A percentile compares a stretch with the other conserved stretches of the same genome.
These are phyloP conservation scores for Fusarium sp. DNA, from an alignment of 2,329 filamentous ascomycete species.

Conservation along the genomic window DNA sequence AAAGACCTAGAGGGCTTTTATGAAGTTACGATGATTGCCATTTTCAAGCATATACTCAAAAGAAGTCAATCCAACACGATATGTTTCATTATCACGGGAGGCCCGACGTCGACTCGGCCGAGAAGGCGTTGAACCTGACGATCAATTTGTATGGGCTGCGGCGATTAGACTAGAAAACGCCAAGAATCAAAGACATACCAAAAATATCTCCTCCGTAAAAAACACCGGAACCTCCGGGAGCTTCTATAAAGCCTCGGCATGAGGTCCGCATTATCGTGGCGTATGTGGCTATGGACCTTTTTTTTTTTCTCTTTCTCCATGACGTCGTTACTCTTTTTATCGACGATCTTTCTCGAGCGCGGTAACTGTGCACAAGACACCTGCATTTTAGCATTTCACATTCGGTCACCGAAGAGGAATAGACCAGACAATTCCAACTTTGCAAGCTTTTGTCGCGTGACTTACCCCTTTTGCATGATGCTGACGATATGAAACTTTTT, in stretches of 20 bases:
- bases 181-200: conserved; percentile 2
- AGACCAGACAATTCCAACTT: conserved; percentile 19
- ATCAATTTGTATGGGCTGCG: conserved; percentile 15
- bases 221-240: conserved; percentile 12
- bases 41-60: too few species aligned
- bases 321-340: conserved; percentile 27
- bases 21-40: background rate
- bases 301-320: background rate
- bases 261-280: conserved; percentile 5
- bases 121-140: conserved; percentile 26
- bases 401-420: conserved; percentile 46
- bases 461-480: conserved; percentile 32
- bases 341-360: conserved; percentile 12
- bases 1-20: conserved; percentile 3
- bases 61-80: background rate
- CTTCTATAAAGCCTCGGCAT: conserved; percentile 21
- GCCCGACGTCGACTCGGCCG: conserved; percentile 34
- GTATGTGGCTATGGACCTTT: conserved; percentile 14
- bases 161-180: conserved; percentile 10
- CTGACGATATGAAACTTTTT: conserved; percentile 10
- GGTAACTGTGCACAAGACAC: conserved; percentile 48
- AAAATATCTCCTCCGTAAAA: background rate
- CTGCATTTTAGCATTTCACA: conserved; percentile 7
- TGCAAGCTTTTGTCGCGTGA: conserved; percentile 44
- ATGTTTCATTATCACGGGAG: background rate